These are phyloP conservation scores for Colletotrichum spaethianum DNA, from an alignment of 2,329 filamentous ascomycete genomes.

Conservation along the genomic window DNA sequence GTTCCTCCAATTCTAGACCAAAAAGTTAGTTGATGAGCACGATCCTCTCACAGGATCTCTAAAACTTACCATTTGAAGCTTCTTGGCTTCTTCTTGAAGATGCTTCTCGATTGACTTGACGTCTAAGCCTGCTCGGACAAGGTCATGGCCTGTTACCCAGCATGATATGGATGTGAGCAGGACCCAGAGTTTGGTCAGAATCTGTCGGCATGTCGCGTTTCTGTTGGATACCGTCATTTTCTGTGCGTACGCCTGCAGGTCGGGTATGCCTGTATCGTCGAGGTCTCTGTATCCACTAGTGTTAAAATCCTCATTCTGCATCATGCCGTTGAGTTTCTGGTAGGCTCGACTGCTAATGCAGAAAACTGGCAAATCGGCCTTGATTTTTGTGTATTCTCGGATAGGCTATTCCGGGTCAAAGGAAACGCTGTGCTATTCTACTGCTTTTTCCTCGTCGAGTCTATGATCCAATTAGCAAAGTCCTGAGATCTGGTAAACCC, in stretches of 20 bases:
- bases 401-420: conserved; percentile 52
- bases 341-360: conserved; percentile 75
- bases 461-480: conserved; percentile 61
- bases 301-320: conserved; percentile 62
- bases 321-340: conserved; percentile 69
- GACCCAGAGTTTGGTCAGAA: neutral
- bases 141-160: neutral
- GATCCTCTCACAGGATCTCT: no score
- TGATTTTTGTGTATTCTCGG: conserved; percentile 71
- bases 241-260: conserved; percentile 64
- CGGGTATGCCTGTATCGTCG: conserved; percentile 72
- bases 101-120: neutral
- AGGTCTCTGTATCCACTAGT: conserved; percentile 66
- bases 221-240: neutral
- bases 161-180: neutral
- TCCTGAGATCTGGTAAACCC: conserved; percentile 48
- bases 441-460: neutral
- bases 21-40: neutral
- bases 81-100: neutral
- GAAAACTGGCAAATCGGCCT: conserved; percentile 70
- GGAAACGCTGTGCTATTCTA: no score
- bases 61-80: neutral
- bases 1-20: neutral
- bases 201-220: neutral
- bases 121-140: neutral